phyloP scores from a whole-genome alignment of 441 rosid genomes.

The Euphorbia celastroides region DNA sequence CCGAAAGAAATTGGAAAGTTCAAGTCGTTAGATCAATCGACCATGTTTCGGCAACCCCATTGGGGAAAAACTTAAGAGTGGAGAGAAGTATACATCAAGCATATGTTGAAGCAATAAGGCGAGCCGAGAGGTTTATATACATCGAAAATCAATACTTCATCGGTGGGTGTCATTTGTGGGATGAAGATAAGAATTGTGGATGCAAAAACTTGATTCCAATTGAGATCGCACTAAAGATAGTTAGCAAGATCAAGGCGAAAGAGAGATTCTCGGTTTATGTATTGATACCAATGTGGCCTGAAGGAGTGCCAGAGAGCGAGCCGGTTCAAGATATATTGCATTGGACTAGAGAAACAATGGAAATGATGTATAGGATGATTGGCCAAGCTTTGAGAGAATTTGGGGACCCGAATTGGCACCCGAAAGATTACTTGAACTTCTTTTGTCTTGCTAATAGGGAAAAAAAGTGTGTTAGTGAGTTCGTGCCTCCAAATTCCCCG shows the following conservation, averaged over 20 bases:
- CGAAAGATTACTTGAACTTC: slow-evolving; percentile 74
- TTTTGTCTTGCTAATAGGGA: slow-evolving; percentile 89
- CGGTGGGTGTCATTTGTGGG: slow-evolving; percentile 84
- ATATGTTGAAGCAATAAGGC: slow-evolving; percentile 66
- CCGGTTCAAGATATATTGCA: slow-evolving; percentile 78
- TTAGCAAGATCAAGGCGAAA: slow-evolving; percentile 43
- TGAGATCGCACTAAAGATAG: slow-evolving; percentile 73
- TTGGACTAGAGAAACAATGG: slow-evolving; percentile 80
- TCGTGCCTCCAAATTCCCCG: slow-evolving; percentile 48
- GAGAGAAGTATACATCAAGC: slow-evolving; percentile 82
- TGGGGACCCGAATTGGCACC: slow-evolving; percentile 42
- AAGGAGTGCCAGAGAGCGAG: slow-evolving; percentile 76
- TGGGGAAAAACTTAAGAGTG: slow-evolving; percentile 39
- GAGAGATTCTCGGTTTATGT: slow-evolving; percentile 77
- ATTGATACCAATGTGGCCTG: slow-evolving; percentile 96
- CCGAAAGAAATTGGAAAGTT: slow-evolving; percentile 57
- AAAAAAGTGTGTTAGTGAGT: slow-evolving; percentile 44
- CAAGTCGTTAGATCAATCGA: slow-evolving; percentile 79
- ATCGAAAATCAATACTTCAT: slow-evolving; percentile 89
- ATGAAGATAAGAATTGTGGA: slow-evolving; percentile 47
- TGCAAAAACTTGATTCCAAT: slow-evolving; percentile 80
- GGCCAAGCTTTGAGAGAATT: slow-evolving; percentile 61
- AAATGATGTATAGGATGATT: slow-evolving; percentile 69
- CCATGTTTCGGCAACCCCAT: slow-evolving; percentile 46
- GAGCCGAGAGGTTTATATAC: slow-evolving; percentile 71